Evolutionary conservation across 2,329 filamentous ascomycete species (phyloP), one percentile per base, ranked within the genome.

Genomic region (Phialophora macrospora): DNA sequence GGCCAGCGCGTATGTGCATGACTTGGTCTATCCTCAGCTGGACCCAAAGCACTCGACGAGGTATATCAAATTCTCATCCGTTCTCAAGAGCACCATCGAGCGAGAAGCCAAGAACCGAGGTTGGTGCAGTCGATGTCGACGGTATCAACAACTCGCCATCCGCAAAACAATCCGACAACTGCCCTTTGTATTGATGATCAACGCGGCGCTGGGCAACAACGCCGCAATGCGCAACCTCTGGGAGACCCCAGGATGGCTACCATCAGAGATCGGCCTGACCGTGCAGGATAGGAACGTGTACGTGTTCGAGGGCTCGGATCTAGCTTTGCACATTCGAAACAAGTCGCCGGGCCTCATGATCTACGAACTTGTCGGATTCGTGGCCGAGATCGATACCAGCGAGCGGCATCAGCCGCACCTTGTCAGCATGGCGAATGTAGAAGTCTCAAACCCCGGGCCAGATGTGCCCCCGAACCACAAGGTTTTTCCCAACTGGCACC

Each of bases 51-150:
- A 80, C 68, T 74, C 74, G 11, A 74, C 78, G 60, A 78, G 84
- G 65, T 81, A 81, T 62, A 80, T 82, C 63, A 82, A 82, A 28
- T 99, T 99, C 76, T 96, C 93, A 0, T 91, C 95, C 74, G 88
- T 97, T 55, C 81, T 99, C n/a, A 97, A 97, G 76, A 88, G 88
- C 60, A 97, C 93, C 70, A 89, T 99, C 32, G 94, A 98, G 78
- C 85, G 92, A 60, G 92, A 97, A 76, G 90, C 91, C 11, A 92
- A 91, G 55, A 93, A 91, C 52, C 88, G 94, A 73, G 95, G 95
- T 6, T 99, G 93, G 93, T 99, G 95, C 75, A 90, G 90, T 70
- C 88, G 90, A 74, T 99, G 96, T 75, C 90, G 93, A 71, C 87
- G 92, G 26, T 98, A 99, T 76, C 93, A 97, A 77, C 90, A 90